Evolutionary conservation across 768 basidiomycete genomes (phyloP), one percentile per base, ranked within the genome.

Genomic region (Suillus subalutaceus): DNA sequence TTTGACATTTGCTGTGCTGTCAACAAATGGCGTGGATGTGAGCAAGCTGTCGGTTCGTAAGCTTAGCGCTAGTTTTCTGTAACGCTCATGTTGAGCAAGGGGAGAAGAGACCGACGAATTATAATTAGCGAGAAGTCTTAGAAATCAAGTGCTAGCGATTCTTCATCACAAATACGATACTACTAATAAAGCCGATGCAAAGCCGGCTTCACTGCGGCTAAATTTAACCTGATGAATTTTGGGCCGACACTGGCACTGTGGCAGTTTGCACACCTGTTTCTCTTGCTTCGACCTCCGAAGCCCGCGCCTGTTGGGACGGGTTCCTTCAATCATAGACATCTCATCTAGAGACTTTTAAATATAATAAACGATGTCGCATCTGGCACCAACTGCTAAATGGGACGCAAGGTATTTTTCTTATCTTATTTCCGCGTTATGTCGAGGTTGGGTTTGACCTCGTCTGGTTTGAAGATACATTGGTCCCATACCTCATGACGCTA

Each of bases 401-500:
- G 90, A 92, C 72, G 85, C 90, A 75, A 85, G 90, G 91, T 91
- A 66, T 16, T 75, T 26, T 63, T 63, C 26, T 65, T 44, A 55
- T 43, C 18, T 32, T 43, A 9, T 60, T 65, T 62, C 53, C 48
- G 43, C 13, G 40, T 55, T n/a, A 9, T 48, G 7, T 52, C 32
- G 41, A 3, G 10, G 2, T 59, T 43, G 52, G 53, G 59, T 50
- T 63, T 69, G 62, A 66, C 30, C 20, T n/a, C 63, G 63, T 35
- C 43, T 58, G 62, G 50, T 60, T 64, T 64, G 23, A 69, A 91
- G 91, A 76, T 84, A 83, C 71, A 74, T 84, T 66, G 91, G 91
- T 50, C 89, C 92, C 72, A 86, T 93, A 65, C 89, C 89, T 67
- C 92, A 93, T 74, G 91, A 93, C 72, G 41, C 80, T 66, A 80